Conservation (phyloP, 306 rosid species). For the Cotoneaster glaucophyllus region DNA sequence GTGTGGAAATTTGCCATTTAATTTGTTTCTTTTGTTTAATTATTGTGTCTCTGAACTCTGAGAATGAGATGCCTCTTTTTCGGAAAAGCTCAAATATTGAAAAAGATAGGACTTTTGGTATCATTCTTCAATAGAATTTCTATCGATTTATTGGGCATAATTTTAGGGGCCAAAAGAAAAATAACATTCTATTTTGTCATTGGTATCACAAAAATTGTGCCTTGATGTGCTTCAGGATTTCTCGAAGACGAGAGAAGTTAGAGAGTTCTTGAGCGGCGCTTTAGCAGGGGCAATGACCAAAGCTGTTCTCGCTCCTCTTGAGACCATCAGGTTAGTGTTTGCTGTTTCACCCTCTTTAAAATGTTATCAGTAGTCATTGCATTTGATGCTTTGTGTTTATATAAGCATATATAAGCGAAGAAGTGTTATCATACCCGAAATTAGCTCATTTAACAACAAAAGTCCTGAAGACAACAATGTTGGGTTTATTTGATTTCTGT, state of each 20-base stretch:
- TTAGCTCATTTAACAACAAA: background rate
- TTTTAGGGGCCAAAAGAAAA: background rate
- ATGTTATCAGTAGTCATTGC: background rate
- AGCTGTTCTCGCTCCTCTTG: slow-evolving; percentile 96
- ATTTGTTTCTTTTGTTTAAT: background rate
- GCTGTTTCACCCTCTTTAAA: background rate
- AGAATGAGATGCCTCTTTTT: background rate
- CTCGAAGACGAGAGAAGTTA: slow-evolving; percentile 61
- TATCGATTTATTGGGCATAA: background rate
- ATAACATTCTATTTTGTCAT: background rate
- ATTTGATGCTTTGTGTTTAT: background rate
- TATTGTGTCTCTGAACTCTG: background rate
- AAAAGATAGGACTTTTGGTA: background rate
- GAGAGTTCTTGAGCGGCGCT: slow-evolving; percentile 87
- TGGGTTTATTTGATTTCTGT: slow-evolving; percentile 16
- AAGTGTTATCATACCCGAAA: background rate
- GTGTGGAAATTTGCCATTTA: background rate
- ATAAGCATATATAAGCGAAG: background rate
- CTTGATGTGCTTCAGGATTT: slow-evolving; percentile 46
- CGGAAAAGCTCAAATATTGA: background rate
- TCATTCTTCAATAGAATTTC: background rate
- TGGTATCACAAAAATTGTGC: background rate
- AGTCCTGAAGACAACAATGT: background rate
- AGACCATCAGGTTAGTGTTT: slow-evolving; percentile 74
- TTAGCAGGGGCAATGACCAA: slow-evolving; percentile 97